Percentiles rank a stretch among this genome's conserved stretches.
Evolutionary conservation across 2,329 filamentous ascomycete species (phyloP).

Genomic region (Colletotrichum shisoi): DNA sequence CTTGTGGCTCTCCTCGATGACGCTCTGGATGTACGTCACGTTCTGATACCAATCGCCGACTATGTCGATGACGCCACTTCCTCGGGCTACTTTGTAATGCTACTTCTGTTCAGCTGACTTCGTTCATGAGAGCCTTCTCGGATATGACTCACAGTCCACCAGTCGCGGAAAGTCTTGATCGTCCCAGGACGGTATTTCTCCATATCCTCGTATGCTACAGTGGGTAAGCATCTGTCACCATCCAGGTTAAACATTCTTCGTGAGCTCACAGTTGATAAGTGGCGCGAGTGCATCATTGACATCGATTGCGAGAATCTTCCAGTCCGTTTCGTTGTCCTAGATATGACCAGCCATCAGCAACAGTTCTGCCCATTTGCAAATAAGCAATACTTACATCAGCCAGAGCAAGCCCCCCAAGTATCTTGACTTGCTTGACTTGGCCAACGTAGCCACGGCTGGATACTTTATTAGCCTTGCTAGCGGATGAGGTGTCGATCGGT

Average conservation of each 20-base stretch:
- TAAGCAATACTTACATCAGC: constrained; percentile 47
- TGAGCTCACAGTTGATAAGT: constrained; percentile 47
- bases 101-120: constrained; percentile 22
- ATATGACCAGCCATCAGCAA: not conserved
- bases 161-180: constrained; percentile 48
- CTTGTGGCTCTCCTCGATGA: constrained; percentile 50
- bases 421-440: constrained; percentile 54
- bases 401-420: constrained; percentile 52
- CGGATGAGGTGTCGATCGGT: not conserved
- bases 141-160: constrained; percentile 49
- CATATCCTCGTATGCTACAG: constrained; percentile 48
- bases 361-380: rapidly evolving
- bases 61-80: constrained; percentile 49
- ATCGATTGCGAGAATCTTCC: constrained; percentile 53
- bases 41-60: constrained; percentile 50
- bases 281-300: constrained; percentile 50
- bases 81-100: constrained; percentile 54
- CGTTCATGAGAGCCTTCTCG: not conserved
- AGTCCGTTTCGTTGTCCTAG: constrained; percentile 50
- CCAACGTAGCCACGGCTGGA: constrained; percentile 47
- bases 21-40: constrained; percentile 45
- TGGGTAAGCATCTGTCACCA: not conserved
- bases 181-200: constrained; percentile 52
- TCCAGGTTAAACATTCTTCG: rapidly evolving
- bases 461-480: not conserved